phyloP scores from a whole-genome alignment of 805 yeast species.

The Suhomyces sp. region DNA sequence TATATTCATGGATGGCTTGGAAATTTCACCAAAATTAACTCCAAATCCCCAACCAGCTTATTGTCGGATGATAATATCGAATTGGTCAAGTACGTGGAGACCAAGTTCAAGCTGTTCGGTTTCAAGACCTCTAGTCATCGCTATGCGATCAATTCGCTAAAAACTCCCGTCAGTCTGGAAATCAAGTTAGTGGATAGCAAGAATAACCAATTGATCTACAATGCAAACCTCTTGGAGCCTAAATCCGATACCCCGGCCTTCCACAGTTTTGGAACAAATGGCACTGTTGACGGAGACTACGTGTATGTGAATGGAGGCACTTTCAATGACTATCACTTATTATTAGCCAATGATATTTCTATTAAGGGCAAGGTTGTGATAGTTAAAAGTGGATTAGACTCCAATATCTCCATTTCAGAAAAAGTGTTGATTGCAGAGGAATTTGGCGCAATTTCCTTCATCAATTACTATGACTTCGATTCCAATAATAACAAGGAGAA shows the following conservation, averaged over 20 bases:
- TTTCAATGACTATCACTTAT: slow-evolving; percentile 24
- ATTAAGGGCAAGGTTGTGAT: slow-evolving; percentile 29
- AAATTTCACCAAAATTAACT: slow-evolving; percentile 27
- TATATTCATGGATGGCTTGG: slow-evolving; percentile 26
- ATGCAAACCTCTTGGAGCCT: slow-evolving; percentile 25
- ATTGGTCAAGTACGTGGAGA: slow-evolving; percentile 25
- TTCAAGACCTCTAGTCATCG: slow-evolving; percentile 19
- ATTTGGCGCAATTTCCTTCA: slow-evolving; percentile 25
- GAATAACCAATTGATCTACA: slow-evolving; percentile 22
- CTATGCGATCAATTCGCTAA: slow-evolving; percentile 15
- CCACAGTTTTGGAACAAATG: slow-evolving; percentile 26
- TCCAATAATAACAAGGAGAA: slow-evolving; percentile 9
- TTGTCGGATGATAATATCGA: slow-evolving; percentile 26
- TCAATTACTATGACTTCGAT: slow-evolving; percentile 20
- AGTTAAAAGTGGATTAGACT: slow-evolving; percentile 15
- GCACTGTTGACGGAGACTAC: slow-evolving; percentile 23
- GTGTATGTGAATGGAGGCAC: slow-evolving; percentile 34
- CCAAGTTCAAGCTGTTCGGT: slow-evolving; percentile 28
- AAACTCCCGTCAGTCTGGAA: slow-evolving; percentile 26
- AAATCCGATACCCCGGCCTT: slow-evolving; percentile 31
- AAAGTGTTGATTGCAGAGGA: slow-evolving; percentile 24
- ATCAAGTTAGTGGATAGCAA: slow-evolving; percentile 24
- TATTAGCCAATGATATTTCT: slow-evolving; percentile 18
- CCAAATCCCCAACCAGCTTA: slow-evolving; percentile 19
- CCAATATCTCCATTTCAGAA: slow-evolving; percentile 21